These are phyloP conservation scores for Tephrocybe sp. DNA, from an alignment of 768 basidiomycete species.

Conservation along the genomic window DNA sequence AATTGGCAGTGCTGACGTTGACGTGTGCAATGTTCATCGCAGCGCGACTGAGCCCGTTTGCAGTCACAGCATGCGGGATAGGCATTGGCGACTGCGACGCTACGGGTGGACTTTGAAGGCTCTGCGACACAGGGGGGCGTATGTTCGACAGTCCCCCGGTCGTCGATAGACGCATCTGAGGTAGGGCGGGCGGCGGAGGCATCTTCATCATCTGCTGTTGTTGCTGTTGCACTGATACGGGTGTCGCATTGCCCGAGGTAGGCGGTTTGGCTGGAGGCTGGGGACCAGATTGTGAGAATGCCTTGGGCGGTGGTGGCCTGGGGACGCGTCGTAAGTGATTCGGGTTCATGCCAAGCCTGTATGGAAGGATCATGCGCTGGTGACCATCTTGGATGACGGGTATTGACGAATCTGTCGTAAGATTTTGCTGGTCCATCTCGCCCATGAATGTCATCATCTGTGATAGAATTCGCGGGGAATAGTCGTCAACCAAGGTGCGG, in stretches of 20 bases:
- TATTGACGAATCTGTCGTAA: conserved; percentile 51
- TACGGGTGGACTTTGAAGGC: conserved; percentile 10
- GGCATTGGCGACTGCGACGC: conserved; percentile 25
- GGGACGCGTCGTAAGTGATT: conserved; percentile 27
- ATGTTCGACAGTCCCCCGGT: conserved; percentile 40
- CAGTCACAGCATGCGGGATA: conserved; percentile 33
- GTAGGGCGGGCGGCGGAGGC: conserved; percentile 49
- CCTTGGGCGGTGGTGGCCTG: conserved; percentile 18
- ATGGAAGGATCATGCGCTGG: conserved; percentile 48
- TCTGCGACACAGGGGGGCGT: conserved; percentile 42
- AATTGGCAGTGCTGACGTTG: not conserved
- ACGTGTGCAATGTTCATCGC: conserved; percentile 47
- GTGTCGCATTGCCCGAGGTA: conserved; percentile 37
- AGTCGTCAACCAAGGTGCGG: conserved; percentile 70
- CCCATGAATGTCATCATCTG: conserved; percentile 54
- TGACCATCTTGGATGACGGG: conserved; percentile 48
- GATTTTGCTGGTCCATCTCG: conserved; percentile 50
- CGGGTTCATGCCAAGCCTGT: conserved; percentile 39
- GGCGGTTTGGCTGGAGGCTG: conserved; percentile 9
- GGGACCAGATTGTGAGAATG: conserved; percentile 12
- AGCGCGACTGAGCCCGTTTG: conserved; percentile 38
- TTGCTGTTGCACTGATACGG: conserved; percentile 59
- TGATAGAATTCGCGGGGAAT: conserved; percentile 54
- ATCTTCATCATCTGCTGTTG: conserved; percentile 65
- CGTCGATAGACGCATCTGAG: conserved; percentile 62